Conservation (phyloP, 1,284 basidiomycete species). For the Ustilago curta region DNA sequence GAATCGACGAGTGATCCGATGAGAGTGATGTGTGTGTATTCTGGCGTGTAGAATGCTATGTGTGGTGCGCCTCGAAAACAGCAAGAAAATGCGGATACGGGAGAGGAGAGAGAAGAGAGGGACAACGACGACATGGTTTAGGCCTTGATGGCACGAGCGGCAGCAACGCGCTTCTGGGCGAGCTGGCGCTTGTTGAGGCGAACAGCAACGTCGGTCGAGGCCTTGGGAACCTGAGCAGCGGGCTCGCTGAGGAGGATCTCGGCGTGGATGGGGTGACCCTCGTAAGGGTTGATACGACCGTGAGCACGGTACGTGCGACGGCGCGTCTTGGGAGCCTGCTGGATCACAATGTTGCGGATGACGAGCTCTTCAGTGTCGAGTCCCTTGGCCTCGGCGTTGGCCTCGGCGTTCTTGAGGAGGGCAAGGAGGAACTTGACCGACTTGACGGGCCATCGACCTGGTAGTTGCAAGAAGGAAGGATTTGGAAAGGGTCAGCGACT, state of each 20-base stretch:
- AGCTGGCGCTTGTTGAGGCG: slow-evolving; percentile 68
- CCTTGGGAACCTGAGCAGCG: slow-evolving; percentile 67
- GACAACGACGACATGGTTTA: slow-evolving; percentile 16
- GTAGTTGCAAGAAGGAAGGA: not conserved
- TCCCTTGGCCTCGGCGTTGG: slow-evolving; percentile 98
- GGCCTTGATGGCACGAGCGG: slow-evolving; percentile 57
- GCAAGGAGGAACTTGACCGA: slow-evolving; percentile 94
- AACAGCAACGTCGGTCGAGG: slow-evolving; percentile 46
- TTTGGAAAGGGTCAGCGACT: slow-evolving; percentile 18
- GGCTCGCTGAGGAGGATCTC: slow-evolving; percentile 74
- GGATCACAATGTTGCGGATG: slow-evolving; percentile 97
- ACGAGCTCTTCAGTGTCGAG: slow-evolving; percentile 89
- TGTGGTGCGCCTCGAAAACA: slow-evolving; percentile 3
- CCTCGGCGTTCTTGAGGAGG: slow-evolving; percentile 98
- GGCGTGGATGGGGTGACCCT: slow-evolving; percentile 92
- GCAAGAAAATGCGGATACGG: slow-evolving; percentile 1
- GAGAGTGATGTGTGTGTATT: not conserved
- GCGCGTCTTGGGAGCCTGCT: slow-evolving; percentile 99
- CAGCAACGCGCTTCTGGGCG: slow-evolving; percentile 63
- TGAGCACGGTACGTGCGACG: slow-evolving; percentile 99
- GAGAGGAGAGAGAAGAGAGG: not conserved
- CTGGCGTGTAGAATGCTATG: not conserved
- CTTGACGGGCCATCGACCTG: slow-evolving; percentile 98
- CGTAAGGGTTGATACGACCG: slow-evolving; percentile 79
- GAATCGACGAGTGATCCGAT: not conserved